Conservation (phyloP, 805 yeast species). For the Kodamaea kaohsiungensis region DNA sequence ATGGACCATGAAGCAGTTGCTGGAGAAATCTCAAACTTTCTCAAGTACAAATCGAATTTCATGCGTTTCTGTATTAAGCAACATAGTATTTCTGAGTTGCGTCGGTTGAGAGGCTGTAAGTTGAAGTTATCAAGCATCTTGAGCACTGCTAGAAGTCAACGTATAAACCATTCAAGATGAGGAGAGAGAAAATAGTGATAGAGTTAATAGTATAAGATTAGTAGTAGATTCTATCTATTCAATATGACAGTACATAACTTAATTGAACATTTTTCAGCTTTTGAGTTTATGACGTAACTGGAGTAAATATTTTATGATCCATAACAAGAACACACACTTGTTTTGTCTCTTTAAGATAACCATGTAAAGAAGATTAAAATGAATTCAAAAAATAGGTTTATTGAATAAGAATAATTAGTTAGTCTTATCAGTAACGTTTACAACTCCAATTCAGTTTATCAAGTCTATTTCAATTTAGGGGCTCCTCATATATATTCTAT, state of each 20-base stretch:
- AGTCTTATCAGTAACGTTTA: no score
- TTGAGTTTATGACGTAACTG: no score
- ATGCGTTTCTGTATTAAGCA: constrained; percentile 38
- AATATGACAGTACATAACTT: background rate
- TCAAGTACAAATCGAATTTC: constrained; percentile 50
- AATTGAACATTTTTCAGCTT: no score
- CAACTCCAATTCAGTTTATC: no score
- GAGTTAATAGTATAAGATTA: background rate
- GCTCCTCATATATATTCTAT: no score
- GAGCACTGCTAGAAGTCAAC: background rate
- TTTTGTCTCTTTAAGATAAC: background rate
- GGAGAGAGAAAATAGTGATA: background rate
- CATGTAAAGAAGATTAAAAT: no score
- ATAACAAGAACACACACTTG: background rate
- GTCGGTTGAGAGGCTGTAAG: constrained; percentile 17
- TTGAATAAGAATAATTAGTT: no score
- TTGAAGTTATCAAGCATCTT: background rate
- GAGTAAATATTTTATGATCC: no score
- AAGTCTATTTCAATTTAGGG: no score
- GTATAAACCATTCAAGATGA: background rate
- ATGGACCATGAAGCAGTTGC: constrained; percentile 63
- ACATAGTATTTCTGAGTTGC: constrained; percentile 17
- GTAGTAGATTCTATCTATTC: background rate
- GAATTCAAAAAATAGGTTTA: no score
- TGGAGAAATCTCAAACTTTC: constrained; percentile 58